A percentile compares a stretch with the other conserved stretches of the same genome.
Evolutionary conservation across 129 eudicot genomes (phyloP).

Genomic region (Flaveria ramosissima): DNA sequence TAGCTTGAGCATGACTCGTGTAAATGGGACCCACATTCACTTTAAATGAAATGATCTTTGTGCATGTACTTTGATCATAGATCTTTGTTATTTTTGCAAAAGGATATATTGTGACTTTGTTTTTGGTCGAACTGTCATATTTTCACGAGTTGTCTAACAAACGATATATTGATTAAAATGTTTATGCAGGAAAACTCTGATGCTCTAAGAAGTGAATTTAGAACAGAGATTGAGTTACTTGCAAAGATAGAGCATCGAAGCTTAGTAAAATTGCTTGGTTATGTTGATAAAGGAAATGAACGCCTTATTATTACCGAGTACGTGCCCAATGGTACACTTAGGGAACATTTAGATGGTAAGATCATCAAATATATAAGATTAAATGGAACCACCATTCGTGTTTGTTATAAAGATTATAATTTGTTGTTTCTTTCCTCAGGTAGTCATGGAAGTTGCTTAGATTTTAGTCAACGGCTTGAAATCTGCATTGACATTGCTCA

Average conservation of each 20-base stretch:
- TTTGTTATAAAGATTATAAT: slow-evolving; percentile 17
- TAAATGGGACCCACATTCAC: too few relatives aligned
- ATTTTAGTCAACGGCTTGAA: slow-evolving; percentile 93
- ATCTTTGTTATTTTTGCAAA: too few relatives aligned
- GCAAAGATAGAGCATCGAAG: slow-evolving; percentile 88
- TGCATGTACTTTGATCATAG: too few relatives aligned
- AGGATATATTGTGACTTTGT: neutral
- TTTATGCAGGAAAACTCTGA: slow-evolving; percentile 63
- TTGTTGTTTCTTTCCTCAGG: slow-evolving; percentile 45
- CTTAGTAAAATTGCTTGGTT: slow-evolving; percentile 88
- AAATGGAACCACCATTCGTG: slow-evolving; percentile 3
- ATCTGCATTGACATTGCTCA: slow-evolving; percentile 91
- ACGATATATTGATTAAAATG: neutral
- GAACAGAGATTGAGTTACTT: slow-evolving; percentile 85
- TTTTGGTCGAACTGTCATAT: neutral
- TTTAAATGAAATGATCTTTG: too few relatives aligned
- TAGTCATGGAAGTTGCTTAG: slow-evolving; percentile 63
- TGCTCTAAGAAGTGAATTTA: slow-evolving; percentile 68
- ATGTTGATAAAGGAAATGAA: slow-evolving; percentile 81
- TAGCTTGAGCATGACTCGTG: too few relatives aligned
- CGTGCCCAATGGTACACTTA: slow-evolving; percentile 92
- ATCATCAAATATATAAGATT: slow-evolving; percentile 8
- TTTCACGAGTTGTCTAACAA: neutral
- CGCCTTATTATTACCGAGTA: slow-evolving; percentile 88
- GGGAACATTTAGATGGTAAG: slow-evolving; percentile 98